A percentile compares a stretch with the other conserved stretches of the same genome.
Conservation (phyloP, 106 monocot species). For the Acanthochlamys bracteata region DNA sequence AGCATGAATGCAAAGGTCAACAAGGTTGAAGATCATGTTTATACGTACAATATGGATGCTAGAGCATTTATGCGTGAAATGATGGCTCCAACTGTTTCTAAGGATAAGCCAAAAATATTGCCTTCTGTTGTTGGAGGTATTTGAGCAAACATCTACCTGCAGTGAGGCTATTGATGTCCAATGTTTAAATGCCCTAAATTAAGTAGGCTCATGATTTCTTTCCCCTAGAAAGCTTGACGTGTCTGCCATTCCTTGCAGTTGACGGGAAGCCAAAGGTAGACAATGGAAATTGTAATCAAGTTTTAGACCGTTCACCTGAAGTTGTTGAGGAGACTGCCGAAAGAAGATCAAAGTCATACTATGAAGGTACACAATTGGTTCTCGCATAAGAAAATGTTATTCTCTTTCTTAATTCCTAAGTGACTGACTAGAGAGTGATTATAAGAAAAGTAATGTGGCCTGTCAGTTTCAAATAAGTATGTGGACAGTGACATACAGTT, state of each 20-base stretch:
- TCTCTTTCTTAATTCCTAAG: no score
- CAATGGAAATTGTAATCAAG: constrained; percentile 12
- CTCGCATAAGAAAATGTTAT: no score
- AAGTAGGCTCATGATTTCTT: no score
- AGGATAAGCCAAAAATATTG: constrained; percentile 21
- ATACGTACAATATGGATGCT: constrained; percentile 89
- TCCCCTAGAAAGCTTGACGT: neutral
- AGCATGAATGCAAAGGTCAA: constrained; percentile 68
- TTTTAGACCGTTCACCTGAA: constrained; percentile 11
- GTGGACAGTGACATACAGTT: no score
- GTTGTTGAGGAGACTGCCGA: constrained; percentile 26
- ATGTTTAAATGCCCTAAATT: no score
- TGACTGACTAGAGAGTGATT: no score
- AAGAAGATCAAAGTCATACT: constrained; percentile 27
- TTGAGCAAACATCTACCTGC: constrained; percentile 6
- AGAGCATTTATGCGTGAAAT: constrained; percentile 74
- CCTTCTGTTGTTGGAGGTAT: constrained; percentile 1
- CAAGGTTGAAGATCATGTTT: constrained; percentile 66
- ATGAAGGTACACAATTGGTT: constrained; percentile 46
- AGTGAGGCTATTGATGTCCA: no score
- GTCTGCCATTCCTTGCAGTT: constrained; percentile 11
- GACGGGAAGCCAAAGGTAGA: neutral
- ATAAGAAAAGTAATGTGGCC: no score
- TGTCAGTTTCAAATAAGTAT: no score
- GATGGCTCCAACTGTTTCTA: constrained; percentile 28